Percentiles rank a stretch among this genome's conserved stretches.
phyloP scores from a whole-genome alignment of 805 yeast genomes.

The Wickerhamiella galacta region DNA sequence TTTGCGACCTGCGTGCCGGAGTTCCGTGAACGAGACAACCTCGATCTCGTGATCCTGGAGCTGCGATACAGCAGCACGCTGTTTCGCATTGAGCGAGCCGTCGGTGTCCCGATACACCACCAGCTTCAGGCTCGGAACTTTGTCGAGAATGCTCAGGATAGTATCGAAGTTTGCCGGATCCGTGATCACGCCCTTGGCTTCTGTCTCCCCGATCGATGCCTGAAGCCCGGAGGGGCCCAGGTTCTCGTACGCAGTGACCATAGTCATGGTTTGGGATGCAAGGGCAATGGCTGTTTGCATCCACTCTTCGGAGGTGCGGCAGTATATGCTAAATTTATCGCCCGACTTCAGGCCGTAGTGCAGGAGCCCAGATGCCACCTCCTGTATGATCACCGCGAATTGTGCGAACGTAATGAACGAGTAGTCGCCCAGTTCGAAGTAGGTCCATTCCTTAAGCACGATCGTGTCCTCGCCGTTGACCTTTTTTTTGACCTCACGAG shows the following conservation, averaged over 20 bases:
- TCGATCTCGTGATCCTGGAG: slow-evolving; percentile 40
- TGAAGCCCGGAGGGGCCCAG: slow-evolving; percentile 30
- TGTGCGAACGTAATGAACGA: slow-evolving; percentile 46
- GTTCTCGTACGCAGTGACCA: slow-evolving; percentile 70
- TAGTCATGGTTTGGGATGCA: slow-evolving; percentile 61
- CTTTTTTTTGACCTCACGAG: slow-evolving; percentile 52
- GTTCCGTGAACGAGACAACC: slow-evolving; percentile 48
- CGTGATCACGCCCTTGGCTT: slow-evolving; percentile 60
- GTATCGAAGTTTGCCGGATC: slow-evolving; percentile 57
- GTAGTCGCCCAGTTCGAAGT: slow-evolving; percentile 63
- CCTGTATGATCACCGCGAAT: slow-evolving; percentile 31
- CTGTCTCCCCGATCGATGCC: slow-evolving; percentile 73
- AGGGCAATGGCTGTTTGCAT: slow-evolving; percentile 72
- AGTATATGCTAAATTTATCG: slow-evolving; percentile 61
- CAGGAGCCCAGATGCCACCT: slow-evolving; percentile 60
- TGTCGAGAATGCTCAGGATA: slow-evolving; percentile 52
- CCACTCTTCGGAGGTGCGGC: slow-evolving; percentile 84
- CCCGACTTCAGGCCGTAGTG: slow-evolving; percentile 55
- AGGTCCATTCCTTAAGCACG: slow-evolving; percentile 77
- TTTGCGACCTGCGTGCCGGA: slow-evolving; percentile 42
- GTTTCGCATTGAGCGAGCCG: slow-evolving; percentile 39
- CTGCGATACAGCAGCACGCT: slow-evolving; percentile 31
- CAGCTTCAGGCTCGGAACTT: slow-evolving; percentile 40
- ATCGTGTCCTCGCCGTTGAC: slow-evolving; percentile 58
- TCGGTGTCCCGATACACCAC: slow-evolving; percentile 57